Conservation (phyloP, 768 basidiomycete genomes). For the Lactifluus subvellereus region DNA sequence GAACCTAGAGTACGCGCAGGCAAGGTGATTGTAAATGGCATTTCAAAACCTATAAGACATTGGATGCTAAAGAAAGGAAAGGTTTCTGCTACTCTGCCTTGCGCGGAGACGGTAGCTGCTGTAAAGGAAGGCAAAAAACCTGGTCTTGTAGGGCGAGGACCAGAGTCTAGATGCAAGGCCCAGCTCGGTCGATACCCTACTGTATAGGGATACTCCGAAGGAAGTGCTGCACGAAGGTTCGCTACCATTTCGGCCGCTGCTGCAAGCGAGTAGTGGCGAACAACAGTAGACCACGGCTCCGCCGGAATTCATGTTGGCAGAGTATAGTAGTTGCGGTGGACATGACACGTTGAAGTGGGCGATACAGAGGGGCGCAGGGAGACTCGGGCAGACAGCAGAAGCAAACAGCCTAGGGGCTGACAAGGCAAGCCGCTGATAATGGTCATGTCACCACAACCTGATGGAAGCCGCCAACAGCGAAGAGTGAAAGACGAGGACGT, state of each 20-base stretch:
- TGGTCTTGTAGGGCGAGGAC: neutral
- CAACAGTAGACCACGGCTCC: neutral
- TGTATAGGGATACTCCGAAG: neutral
- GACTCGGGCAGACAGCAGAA: neutral
- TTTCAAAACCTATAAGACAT: conserved; percentile 15
- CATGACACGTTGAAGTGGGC: neutral
- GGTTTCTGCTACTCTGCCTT: conserved; percentile 3
- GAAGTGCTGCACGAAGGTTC: neutral
- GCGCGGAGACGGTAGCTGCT: neutral
- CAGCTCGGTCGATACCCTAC: conserved; percentile 2
- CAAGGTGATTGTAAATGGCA: conserved; percentile 1
- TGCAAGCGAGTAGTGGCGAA: neutral
- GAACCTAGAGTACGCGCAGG: neutral
- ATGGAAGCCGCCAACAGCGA: neutral
- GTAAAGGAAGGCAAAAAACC: conserved; percentile 3
- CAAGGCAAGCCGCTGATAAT: neutral
- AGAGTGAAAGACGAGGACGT: neutral
- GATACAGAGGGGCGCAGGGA: neutral
- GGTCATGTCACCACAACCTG: neutral
- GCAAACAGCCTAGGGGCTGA: neutral
- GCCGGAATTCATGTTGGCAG: neutral
- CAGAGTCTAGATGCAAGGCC: neutral
- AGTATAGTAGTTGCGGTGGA: neutral
- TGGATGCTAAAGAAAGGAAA: conserved; percentile 6
- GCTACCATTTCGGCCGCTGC: neutral